Conservation (phyloP, 2,329 filamentous ascomycete genomes). For the Thielaviopsis euricoi region DNA sequence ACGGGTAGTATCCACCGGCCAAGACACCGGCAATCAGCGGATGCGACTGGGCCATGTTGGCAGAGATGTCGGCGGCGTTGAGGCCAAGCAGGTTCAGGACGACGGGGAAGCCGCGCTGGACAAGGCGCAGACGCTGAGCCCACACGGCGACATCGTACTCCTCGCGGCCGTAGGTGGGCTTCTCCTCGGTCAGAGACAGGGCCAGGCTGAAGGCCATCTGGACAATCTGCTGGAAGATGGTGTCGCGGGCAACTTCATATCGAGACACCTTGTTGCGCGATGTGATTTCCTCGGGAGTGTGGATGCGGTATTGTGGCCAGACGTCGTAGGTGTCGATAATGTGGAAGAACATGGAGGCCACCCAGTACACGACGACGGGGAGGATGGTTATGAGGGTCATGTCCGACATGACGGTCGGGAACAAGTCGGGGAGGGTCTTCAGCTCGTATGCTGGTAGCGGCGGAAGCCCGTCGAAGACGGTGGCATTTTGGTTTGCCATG, state of each 20-base stretch:
- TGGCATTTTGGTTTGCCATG: slow-evolving; percentile 35
- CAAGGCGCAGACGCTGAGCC: slow-evolving; percentile 66
- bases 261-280: slow-evolving; percentile 77
- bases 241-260: slow-evolving; percentile 76
- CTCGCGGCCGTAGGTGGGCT: slow-evolving; percentile 59
- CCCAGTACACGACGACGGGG: slow-evolving; percentile 79
- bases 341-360: slow-evolving; percentile 72
- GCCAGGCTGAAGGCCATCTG: slow-evolving; percentile 58
- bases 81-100: slow-evolving; percentile 57
- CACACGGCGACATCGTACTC: slow-evolving; percentile 80
- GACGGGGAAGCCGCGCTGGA: slow-evolving; percentile 60
- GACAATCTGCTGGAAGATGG: slow-evolving; percentile 79
- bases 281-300: slow-evolving; percentile 81
- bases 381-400: slow-evolving; percentile 59
- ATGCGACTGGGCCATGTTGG: slow-evolving; percentile 54
- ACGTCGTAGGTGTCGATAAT: slow-evolving; percentile 69
- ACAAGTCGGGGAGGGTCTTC: slow-evolving; percentile 49
- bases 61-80: slow-evolving; percentile 58
- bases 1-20: slow-evolving; percentile 67
- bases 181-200: slow-evolving; percentile 55
- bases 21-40: slow-evolving; percentile 61
- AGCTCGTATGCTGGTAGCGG: slow-evolving; percentile 73
- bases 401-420: slow-evolving; percentile 60
- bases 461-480: slow-evolving; percentile 47
- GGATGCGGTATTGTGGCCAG: slow-evolving; percentile 80